Evolutionary conservation across 164 flowering plant genomes (phyloP).

Genomic region (Cinnamomum chago): DNA sequence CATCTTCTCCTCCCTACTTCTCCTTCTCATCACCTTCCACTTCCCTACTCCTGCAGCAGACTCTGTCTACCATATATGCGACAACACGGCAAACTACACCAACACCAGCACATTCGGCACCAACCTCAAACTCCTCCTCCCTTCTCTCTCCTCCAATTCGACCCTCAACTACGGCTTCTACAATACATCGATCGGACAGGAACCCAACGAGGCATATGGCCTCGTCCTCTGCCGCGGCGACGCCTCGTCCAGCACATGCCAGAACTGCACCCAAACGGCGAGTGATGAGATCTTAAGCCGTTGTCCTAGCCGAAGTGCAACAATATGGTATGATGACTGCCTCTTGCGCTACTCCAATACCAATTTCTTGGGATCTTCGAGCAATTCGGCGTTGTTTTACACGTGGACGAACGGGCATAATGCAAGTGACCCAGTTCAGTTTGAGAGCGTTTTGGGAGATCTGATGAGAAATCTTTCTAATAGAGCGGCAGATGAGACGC

Average conservation of each 20-base stretch:
- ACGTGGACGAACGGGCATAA: not conserved
- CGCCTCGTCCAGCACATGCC: conserved; percentile 9
- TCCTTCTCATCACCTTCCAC: not conserved
- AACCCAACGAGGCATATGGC: conserved; percentile 22
- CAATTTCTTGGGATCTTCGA: conserved; percentile 10
- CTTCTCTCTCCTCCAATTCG: conserved; percentile 15
- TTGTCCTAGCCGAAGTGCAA: conserved; percentile 23
- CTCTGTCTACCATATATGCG: not conserved
- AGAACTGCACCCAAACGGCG: conserved; percentile 16
- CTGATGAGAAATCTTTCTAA: conserved; percentile 15
- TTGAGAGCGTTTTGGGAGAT: conserved; percentile 8
- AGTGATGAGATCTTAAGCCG: not conserved
- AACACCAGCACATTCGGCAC: conserved; percentile 4
- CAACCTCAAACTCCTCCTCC: conserved; percentile 18
- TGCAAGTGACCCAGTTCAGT: not conserved
- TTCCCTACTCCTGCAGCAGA: not conserved
- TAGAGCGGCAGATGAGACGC: conserved; percentile 14
- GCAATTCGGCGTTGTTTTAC: too few relatives aligned
- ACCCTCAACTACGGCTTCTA: conserved; percentile 11
- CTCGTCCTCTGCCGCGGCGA: conserved; percentile 27
- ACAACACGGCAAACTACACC: not conserved
- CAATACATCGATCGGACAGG: conserved; percentile 14
- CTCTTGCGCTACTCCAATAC: conserved; percentile 27
- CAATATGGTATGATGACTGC: conserved; percentile 31
- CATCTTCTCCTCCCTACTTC: not conserved